Percentiles rank a stretch among this genome's conserved stretches.
These are phyloP conservation scores for Ceraceosorus bombacis DNA, from an alignment of 1,284 basidiomycete species.

Conservation along the genomic window DNA sequence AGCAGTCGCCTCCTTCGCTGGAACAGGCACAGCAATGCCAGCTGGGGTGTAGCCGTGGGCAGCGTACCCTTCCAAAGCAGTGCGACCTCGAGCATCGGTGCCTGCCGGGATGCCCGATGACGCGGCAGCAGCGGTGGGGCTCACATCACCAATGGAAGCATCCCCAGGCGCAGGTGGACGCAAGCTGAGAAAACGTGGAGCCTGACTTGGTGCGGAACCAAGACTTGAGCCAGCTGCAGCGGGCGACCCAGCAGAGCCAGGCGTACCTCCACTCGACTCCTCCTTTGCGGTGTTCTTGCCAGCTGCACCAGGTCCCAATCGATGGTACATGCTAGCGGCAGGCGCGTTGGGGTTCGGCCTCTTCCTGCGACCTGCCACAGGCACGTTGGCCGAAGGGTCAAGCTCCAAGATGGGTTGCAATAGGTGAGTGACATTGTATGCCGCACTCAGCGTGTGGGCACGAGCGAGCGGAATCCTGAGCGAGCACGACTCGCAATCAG, in stretches of 20 bases:
- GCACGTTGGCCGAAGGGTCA: conserved; percentile 36
- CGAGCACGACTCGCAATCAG: neutral
- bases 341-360: conserved; percentile 30
- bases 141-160: neutral
- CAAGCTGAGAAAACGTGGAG: conserved; percentile 38
- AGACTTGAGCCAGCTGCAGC: conserved; percentile 10
- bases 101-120: neutral
- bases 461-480: conserved; percentile 38
- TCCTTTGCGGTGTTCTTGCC: conserved; percentile 13
- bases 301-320: conserved; percentile 10
- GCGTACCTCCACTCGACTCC: conserved; percentile 4
- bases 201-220: conserved; percentile 7
- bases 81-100: conserved; percentile 10
- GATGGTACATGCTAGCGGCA: conserved; percentile 14
- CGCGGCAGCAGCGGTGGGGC: conserved; percentile 10
- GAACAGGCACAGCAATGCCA: conserved; percentile 1
- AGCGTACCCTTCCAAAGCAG: conserved; percentile 24
- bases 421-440: conserved; percentile 45
- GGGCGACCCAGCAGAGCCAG: conserved; percentile 17
- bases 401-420: conserved; percentile 45
- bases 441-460: conserved; percentile 42
- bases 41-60: conserved; percentile 35
- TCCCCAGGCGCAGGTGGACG: conserved; percentile 20
- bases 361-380: conserved; percentile 16
- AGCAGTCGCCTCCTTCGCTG: neutral